phyloP scores from a whole-genome alignment of 2,329 filamentous ascomycete genomes.

The Lachnellula hyalina region DNA sequence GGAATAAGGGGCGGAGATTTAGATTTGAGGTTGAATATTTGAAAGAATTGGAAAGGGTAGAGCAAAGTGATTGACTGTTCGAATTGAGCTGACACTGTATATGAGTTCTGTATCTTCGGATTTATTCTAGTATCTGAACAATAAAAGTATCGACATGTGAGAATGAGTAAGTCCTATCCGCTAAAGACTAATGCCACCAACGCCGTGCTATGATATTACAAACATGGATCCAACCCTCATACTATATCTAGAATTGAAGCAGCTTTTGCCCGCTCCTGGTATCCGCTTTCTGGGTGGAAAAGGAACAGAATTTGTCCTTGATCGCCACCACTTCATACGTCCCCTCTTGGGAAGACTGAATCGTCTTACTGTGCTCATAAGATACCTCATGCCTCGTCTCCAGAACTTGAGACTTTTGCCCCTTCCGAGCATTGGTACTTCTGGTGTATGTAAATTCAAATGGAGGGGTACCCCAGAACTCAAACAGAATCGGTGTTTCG shows the following conservation, averaged over 20 bases:
- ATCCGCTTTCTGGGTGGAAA: slow-evolving; percentile 63
- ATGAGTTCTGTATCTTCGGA: background rate
- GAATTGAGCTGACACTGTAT: background rate
- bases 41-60: slow-evolving; percentile 21
- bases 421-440: slow-evolving; percentile 75
- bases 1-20: slow-evolving; percentile 24
- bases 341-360: slow-evolving; percentile 86
- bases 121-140: background rate
- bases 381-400: slow-evolving; percentile 88
- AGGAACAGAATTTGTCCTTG: slow-evolving; percentile 88
- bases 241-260: slow-evolving; percentile 21
- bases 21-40: slow-evolving; percentile 24
- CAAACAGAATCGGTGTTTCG: slow-evolving; percentile 86
- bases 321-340: slow-evolving; percentile 97
- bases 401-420: slow-evolving; percentile 71
- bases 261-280: slow-evolving; percentile 41
- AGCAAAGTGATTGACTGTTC: background rate
- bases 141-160: background rate
- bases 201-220: slow-evolving; percentile 31
- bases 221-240: slow-evolving; percentile 14
- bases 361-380: slow-evolving; percentile 72
- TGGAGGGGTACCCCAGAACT: slow-evolving; percentile 91
- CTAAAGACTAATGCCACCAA: slow-evolving; percentile 16
- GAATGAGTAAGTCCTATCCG: background rate
- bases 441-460: slow-evolving; percentile 98